These are phyloP conservation scores for Globisporangium uncinulatum DNA, from an alignment of 352 stramenopile species.

Conservation along the genomic window DNA sequence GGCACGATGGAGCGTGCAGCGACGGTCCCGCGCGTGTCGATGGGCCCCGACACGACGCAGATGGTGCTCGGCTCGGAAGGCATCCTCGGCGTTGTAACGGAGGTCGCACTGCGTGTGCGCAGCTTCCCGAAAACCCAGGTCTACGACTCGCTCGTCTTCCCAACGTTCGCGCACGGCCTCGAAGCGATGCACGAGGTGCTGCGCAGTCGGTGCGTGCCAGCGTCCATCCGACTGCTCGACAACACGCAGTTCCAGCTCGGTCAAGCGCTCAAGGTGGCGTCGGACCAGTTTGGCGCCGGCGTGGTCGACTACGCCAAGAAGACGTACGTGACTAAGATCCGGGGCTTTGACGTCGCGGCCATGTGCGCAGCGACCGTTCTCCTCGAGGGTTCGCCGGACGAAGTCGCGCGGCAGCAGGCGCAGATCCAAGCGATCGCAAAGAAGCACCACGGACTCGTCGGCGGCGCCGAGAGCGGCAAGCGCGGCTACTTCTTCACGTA, in stretches of 20 bases:
- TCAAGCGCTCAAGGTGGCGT: constrained; percentile 82
- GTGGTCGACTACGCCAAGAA: constrained; percentile 80
- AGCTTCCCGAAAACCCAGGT: constrained; percentile 68
- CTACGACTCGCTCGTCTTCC: constrained; percentile 92
- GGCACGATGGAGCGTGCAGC: constrained; percentile 52
- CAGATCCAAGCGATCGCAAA: constrained; percentile 64
- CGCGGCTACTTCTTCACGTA: constrained; percentile 94
- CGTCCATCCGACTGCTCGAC: constrained; percentile 90
- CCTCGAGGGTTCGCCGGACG: constrained; percentile 68
- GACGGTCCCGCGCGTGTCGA: constrained; percentile 71
- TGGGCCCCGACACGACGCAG: constrained; percentile 87
- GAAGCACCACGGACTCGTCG: constrained; percentile 73
- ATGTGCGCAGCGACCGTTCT: constrained; percentile 87
- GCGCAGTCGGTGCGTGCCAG: constrained; percentile 57
- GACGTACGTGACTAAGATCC: constrained; percentile 73
- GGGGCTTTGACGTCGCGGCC: constrained; percentile 60
- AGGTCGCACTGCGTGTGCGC: constrained; percentile 90
- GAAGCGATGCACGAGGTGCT: constrained; percentile 80
- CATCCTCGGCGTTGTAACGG: constrained; percentile 92
- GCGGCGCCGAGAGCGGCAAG: constrained; percentile 81
- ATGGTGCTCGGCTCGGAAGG: constrained; percentile 90
- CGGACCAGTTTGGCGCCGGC: constrained; percentile 34
- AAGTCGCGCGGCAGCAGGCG: constrained; percentile 44
- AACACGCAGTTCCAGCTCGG: constrained; percentile 94
- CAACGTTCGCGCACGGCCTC: constrained; percentile 70